Evolutionary conservation across 1,139 yeast genomes (phyloP), one percentile per base, ranked within the genome.

Genomic region (Pichia sp.): DNA sequence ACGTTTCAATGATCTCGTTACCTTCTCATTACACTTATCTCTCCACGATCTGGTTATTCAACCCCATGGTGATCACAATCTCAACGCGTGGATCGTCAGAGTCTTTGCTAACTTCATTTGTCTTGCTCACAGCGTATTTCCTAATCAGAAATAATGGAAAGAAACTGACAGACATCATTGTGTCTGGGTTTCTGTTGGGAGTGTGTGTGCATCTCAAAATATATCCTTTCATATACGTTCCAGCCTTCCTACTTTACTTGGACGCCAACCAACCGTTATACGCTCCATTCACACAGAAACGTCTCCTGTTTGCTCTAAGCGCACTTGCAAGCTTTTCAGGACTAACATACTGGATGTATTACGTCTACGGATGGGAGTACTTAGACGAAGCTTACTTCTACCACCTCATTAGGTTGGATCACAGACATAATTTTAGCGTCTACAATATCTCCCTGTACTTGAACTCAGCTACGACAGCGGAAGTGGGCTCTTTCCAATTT

Each of bases 11-110:
- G 29, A 26, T 50, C 6, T 40, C 53, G 38, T 43, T 56, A 45
- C 57, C 61, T 3, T 15, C 40, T 3, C 82, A 90, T 46, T 65
- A 80, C 51, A 72, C 73, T 55, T 68, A 85, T 8, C 67, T 84
- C 49, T 62, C 61, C 49, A 59, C 53, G 13, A 67, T 90, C 4
- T 93, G 99, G 99, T 75, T 93, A 44, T 75, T 90, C 62, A 93
- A 93, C 68, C 99, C 99, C 11, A 88, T 93, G 95, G 99, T 92
- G 0, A 82, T 87, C 36, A 90, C 97, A 1, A 93, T 93, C 47
- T 85, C 95, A 59, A 90, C 98, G 0, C 75, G 99, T 54, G 99
- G 99, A 0, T 88, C 95, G 23, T 87, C 97, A 0, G 99, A 93
- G 67, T 92, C 97, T 59, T 76, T 93, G 1, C 72, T 93, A 48